Evolutionary conservation across 176 grass and related monocot species (phyloP), one percentile per base, ranked within the genome.

Genomic region (Musa schizocarpa): DNA sequence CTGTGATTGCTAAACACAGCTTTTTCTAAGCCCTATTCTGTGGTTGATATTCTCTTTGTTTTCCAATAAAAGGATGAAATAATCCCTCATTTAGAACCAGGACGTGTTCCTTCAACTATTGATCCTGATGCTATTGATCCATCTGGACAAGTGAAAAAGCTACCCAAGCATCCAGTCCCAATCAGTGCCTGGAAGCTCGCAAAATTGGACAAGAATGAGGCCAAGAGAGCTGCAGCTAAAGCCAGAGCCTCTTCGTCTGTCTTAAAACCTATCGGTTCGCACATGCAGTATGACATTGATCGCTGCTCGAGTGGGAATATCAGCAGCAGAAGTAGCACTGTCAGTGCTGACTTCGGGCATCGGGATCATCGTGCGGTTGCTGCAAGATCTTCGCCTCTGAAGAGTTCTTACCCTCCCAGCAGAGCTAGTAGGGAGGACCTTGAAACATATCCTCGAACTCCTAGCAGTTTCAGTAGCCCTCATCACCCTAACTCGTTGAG

Each of bases 141-240:
- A n/a, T 76, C 55, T 49, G 74, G 9, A 29, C 22, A 5, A 53
- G 76, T 49, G 16, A 78, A 78, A 78, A 67, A 63, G 12, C 76
- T 8, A n/a, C 22, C 76, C 3, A 78, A 78, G 68, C 62, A 50
- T 54, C 76, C 76, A 2, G 64, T 78, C 9, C 76, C 50, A 3
- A 78, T 78, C 50, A 78, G 63, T 78, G 76, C 76, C 13, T 78
- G 76, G 76, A 78, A 78, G 24, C 76, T 78, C 29, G 76, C 76
- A 27, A 78, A 78, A 63, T 51, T 78, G 50, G 63, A 68, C 22
- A 68, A 63, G 16, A 78, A 54, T 55, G 76, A 78, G 51, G 76
- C 63, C 49, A 68, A 29, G 20, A 68, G 52, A 78, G 76, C 76
- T 54, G 76, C 76, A 54, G 76, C 63, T 1, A 78, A 78, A 27